phyloP scores from a whole-genome alignment of 805 yeast genomes.

The Tetrapisispora phaffii region DNA sequence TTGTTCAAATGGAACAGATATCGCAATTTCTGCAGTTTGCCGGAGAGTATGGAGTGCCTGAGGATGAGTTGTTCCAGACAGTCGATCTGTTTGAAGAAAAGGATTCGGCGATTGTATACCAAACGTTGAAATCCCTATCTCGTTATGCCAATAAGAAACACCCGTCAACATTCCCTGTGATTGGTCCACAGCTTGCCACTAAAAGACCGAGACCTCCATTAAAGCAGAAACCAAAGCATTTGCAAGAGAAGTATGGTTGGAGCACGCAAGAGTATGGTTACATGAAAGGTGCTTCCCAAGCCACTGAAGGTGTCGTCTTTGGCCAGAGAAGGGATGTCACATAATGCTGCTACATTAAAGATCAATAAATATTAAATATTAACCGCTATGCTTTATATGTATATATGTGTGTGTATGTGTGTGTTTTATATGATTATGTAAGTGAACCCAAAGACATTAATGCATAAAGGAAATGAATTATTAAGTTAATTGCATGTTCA shows the following conservation, averaged over 20 bases:
- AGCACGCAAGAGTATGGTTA: slow-evolving; percentile 51
- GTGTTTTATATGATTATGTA: background rate
- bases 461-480: background rate
- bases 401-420: background rate
- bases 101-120: slow-evolving; percentile 73
- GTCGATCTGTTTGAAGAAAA: slow-evolving; percentile 60
- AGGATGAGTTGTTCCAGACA: slow-evolving; percentile 75
- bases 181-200: slow-evolving; percentile 49
- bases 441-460: background rate
- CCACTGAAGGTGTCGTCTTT: slow-evolving; percentile 43
- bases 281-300: slow-evolving; percentile 47
- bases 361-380: too few species aligned
- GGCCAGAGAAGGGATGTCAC: slow-evolving; percentile 41
- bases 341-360: background rate
- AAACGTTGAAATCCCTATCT: slow-evolving; percentile 63
- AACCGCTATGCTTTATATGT: background rate
- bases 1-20: slow-evolving; percentile 74
- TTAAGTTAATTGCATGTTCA: background rate
- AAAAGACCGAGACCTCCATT: slow-evolving; percentile 40
- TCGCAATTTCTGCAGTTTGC: slow-evolving; percentile 59
- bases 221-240: slow-evolving; percentile 46
- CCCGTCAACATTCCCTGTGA: slow-evolving; percentile 37
- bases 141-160: slow-evolving; percentile 52
- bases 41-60: slow-evolving; percentile 57
- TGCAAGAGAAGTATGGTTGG: slow-evolving; percentile 39